Base-by-base conservation (phyloP, 1,139 yeast species). In the Taphrina populina region DNA sequence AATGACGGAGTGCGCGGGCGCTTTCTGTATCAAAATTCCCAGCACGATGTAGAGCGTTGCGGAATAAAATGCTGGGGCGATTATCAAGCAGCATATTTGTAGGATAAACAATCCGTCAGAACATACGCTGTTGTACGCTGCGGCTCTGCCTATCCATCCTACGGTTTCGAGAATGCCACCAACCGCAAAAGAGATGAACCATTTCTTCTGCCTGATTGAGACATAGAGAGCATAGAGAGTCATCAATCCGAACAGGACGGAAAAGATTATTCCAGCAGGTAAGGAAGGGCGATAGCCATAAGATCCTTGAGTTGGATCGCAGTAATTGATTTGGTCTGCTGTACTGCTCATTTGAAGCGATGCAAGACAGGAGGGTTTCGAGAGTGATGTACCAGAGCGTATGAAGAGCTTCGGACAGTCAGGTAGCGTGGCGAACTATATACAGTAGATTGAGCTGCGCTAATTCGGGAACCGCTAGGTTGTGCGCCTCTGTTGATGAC, bases 11-110 rank as follows among this genome's bases (percentile, higher is more conserved):
- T 17, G 21, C 4, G n/a, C 23, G 4, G 40, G 46, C n/a, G 57
- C 57, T 4, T 24, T 17, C 6, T 19, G 47, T 3, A 40, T 36
- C 17, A 52, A 43, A 8, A 27, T 17, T 3, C 45, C 53, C 20
- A 56, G 54, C 15, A 51, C n/a, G 30, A 39, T 34, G 43, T 56
- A 56, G 6, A 88, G 75, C 3, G 95, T 96, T 2, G 85, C 96
- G 88, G 87, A 85, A 55, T 86, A 75, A 67, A 90, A 88, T 4
- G 92, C 92, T 0, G 96, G 96, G 0, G 88, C 92, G 53, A 88
- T 71, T 0, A 95, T 87, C 60, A 88, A 72, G 58, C 84, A 73
- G 52, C 83, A 78, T 61, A 82, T 79, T 68, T 88, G 95, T 61
- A 82, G 69, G 56, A 86, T 69, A 66, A 75, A 88, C 47, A 72